A percentile compares a stretch with the other conserved stretches of the same genome.
Conservation (phyloP, 2,329 filamentous ascomycete species). For the Paecilomyces formosus region DNA sequence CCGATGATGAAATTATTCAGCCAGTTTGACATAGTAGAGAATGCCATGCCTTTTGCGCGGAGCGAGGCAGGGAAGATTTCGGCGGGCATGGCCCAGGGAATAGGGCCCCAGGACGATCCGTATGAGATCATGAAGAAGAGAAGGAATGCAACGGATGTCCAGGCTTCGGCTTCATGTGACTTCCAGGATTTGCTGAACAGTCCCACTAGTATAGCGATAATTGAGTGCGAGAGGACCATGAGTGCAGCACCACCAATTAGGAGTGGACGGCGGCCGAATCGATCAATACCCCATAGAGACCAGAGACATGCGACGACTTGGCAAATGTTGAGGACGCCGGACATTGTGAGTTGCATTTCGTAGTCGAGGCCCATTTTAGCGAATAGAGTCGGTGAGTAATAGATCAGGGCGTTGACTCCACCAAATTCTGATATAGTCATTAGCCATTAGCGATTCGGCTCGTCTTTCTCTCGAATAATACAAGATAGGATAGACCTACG, state of each 20-base stretch:
- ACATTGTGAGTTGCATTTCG: constrained; percentile 8
- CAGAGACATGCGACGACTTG: constrained; percentile 23
- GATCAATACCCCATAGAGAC: constrained; percentile 23
- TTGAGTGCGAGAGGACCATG: constrained; percentile 21
- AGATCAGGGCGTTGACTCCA: constrained; percentile 42
- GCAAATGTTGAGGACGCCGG: constrained; percentile 24
- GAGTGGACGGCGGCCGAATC: constrained; percentile 20
- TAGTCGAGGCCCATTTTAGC: neutral
- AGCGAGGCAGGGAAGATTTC: neutral
- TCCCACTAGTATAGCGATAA: constrained; percentile 19
- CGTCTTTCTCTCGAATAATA: constrained; percentile 37
- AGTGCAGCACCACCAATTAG: constrained; percentile 22
- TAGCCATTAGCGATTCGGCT: constrained; percentile 24
- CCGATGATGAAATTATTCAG: constrained; percentile 40
- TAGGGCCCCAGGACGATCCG: neutral
- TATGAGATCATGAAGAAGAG: constrained; percentile 16
- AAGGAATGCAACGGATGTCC: neutral
- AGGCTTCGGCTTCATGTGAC: constrained; percentile 7
- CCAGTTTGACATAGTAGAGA: constrained; percentile 28
- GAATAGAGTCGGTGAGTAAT: constrained; percentile 39
- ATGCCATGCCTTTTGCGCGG: constrained; percentile 20
- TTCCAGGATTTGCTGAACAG: constrained; percentile 15
- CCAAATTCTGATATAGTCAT: constrained; percentile 11
- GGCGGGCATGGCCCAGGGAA: neutral
- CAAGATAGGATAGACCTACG: constrained; percentile 41